Evolutionary conservation across 2,329 filamentous ascomycete species (phyloP).

Genomic region (Sporothrix variecibatus): DNA sequence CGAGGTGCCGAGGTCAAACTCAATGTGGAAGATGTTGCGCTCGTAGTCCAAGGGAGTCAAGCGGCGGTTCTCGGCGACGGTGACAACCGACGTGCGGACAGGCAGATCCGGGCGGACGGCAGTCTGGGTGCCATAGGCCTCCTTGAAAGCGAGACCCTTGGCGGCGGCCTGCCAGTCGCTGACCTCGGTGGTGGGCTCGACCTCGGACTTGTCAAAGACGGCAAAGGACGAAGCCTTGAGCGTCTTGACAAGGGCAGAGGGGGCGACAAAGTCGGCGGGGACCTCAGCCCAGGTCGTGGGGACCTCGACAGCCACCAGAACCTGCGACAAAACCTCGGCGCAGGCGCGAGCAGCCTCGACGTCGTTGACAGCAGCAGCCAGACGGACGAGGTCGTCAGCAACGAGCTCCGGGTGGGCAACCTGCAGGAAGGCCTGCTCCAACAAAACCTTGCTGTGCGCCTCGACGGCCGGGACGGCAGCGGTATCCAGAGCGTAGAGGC

Average conservation of each 20-base stretch:
- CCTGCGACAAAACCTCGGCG: constrained; percentile 67
- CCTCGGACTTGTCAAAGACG: constrained; percentile 73
- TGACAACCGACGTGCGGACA: constrained; percentile 82
- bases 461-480: constrained; percentile 67
- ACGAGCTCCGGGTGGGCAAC: constrained; percentile 69
- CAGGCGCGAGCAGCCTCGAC: constrained; percentile 46
- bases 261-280: constrained; percentile 57
- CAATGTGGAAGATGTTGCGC: constrained; percentile 99
- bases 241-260: constrained; percentile 57
- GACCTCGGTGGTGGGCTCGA: constrained; percentile 65
- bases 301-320: constrained; percentile 72
- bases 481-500: constrained; percentile 76
- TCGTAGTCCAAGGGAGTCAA: constrained; percentile 88
- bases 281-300: constrained; percentile 78
- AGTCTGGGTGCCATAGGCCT: constrained; percentile 77
- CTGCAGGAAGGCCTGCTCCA: constrained; percentile 82
- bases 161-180: constrained; percentile 81
- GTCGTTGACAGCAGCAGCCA: constrained; percentile 59
- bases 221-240: constrained; percentile 81
- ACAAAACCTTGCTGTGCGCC: constrained; percentile 64
- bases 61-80: constrained; percentile 92
- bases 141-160: constrained; percentile 89
- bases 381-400: constrained; percentile 63
- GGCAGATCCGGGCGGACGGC: constrained; percentile 81
- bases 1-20: constrained; percentile 91